Conservation (phyloP, 2,329 filamentous ascomycete species). For the Fusarium vanettenii region DNA sequence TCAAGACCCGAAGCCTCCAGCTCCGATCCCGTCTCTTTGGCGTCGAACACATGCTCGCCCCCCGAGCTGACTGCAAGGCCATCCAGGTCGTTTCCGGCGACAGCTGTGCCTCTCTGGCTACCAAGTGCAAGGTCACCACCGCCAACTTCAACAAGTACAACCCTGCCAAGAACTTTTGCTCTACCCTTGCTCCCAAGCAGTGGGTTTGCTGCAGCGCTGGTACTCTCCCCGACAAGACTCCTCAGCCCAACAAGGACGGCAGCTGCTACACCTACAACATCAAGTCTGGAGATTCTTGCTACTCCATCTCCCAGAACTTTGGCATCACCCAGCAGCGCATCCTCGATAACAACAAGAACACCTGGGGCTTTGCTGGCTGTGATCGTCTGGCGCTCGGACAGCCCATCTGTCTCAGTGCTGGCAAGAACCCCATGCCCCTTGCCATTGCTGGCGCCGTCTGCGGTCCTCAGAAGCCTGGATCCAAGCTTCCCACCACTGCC, state of each 20-base stretch:
- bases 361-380: constrained; percentile 54
- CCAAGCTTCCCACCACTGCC: constrained; percentile 34
- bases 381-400: constrained; percentile 38
- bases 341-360: constrained; percentile 50
- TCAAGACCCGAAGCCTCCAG: constrained; percentile 28
- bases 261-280: constrained; percentile 50
- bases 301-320: constrained; percentile 45
- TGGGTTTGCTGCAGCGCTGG: constrained; percentile 53
- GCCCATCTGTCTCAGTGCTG: constrained; percentile 50
- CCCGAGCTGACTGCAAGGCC: constrained; percentile 36
- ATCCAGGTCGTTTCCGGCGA: constrained; percentile 50
- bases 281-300: constrained; percentile 48
- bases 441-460: constrained; percentile 46
- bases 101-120: constrained; percentile 51
- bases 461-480: constrained; percentile 48
- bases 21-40: constrained; percentile 31
- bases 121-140: constrained; percentile 52
- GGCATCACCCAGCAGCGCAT: constrained; percentile 52
- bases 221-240: constrained; percentile 46
- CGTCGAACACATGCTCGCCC: constrained; percentile 22
- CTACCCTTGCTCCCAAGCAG: constrained; percentile 47
- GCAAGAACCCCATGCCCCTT: constrained; percentile 49
- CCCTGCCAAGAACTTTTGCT: constrained; percentile 45
- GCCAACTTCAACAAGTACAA: constrained; percentile 55
- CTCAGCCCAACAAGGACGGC: constrained; percentile 50